Base-by-base conservation (phyloP, 345 rosid species). In the Eucalyptus coolabah region DNA sequence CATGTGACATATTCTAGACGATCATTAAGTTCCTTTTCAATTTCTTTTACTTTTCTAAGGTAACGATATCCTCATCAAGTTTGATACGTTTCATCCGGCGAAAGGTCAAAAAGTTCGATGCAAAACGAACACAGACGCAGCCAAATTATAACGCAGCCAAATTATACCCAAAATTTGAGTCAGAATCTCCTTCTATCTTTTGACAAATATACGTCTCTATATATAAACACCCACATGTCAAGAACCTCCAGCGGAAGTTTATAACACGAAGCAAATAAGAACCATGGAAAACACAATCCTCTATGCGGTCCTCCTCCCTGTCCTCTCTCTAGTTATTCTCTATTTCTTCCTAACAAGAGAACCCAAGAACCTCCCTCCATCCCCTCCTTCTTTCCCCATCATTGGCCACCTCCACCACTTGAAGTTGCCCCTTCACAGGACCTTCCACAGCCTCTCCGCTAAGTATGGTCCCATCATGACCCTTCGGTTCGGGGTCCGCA, bases 401-500 rank as follows among this genome's bases (percentile, higher is more conserved):
- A 34, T 94, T 10, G 94, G 95, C 34, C 94, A 94, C 91, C 93
- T 94, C 59, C 92, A 90, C 85, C 95, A 88, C 89, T 45, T 91
- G 18, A 90, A 90, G 86, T 92, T 63, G 11, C 93, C 90, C 32
- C 63, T 56, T 24, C 13, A 56, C 63, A 56, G 63, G 63, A 56
- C 63, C 63, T 19, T 89, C 40, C 92, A 92, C 81, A 87, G 91
- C 44, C 88, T 53, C 9, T 53, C 56, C 56, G 7, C 56, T 53
- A 53, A 92, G 83, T 91, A 92, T 34, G 94, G 95, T 56, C 94
- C 92, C 0, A 80, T 95, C 82, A 72, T 72, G 82, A 72, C 26
- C 15, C 82, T 72, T 23, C 87, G 89, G n/a, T 91, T 94, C 47
- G 96, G 96, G 4, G 87, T 91, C 40, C 92, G 93, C 30, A 89